These are phyloP conservation scores for Fonsecaea nubica DNA, from an alignment of 2,329 filamentous ascomycete species.

Conservation along the genomic window DNA sequence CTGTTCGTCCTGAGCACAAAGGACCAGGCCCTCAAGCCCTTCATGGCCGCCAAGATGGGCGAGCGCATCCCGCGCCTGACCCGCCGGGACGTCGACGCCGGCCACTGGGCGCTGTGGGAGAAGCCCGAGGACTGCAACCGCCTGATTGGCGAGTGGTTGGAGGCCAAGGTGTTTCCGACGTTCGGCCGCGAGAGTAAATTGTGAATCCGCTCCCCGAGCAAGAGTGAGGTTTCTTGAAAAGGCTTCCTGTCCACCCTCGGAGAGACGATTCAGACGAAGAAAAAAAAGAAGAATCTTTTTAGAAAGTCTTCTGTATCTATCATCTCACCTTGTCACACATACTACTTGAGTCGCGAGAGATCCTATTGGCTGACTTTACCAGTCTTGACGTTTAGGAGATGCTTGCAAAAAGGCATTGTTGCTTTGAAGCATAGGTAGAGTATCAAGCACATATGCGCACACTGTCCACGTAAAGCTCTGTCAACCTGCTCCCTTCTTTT, in stretches of 20 bases:
- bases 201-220: background rate
- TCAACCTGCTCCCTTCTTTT: too few relatives aligned
- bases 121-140: constrained; percentile 72
- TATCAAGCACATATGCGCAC: too few relatives aligned
- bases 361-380: too few relatives aligned
- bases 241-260: too few relatives aligned
- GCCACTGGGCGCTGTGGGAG: constrained; percentile 86
- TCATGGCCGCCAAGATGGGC: constrained; percentile 75
- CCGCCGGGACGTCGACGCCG: constrained; percentile 68
- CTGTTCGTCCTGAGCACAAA: constrained; percentile 76
- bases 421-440: too few relatives aligned
- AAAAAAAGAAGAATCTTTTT: too few relatives aligned
- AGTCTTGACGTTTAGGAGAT: too few relatives aligned
- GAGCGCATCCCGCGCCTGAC: constrained; percentile 63
- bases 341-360: too few relatives aligned
- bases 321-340: background rate
- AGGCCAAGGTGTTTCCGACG: constrained; percentile 58
- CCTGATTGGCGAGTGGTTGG: constrained; percentile 71
- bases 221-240: too few relatives aligned
- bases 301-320: background rate
- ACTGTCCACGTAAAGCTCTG: too few relatives aligned
- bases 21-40: constrained; percentile 75
- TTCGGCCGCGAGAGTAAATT: constrained; percentile 47
- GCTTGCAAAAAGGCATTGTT: too few relatives aligned
- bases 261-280: too few relatives aligned